Percentiles rank a stretch among this genome's conserved stretches.
Evolutionary conservation across 2,329 filamentous ascomycete genomes (phyloP).

Genomic region (Xylariaceae sp.): DNA sequence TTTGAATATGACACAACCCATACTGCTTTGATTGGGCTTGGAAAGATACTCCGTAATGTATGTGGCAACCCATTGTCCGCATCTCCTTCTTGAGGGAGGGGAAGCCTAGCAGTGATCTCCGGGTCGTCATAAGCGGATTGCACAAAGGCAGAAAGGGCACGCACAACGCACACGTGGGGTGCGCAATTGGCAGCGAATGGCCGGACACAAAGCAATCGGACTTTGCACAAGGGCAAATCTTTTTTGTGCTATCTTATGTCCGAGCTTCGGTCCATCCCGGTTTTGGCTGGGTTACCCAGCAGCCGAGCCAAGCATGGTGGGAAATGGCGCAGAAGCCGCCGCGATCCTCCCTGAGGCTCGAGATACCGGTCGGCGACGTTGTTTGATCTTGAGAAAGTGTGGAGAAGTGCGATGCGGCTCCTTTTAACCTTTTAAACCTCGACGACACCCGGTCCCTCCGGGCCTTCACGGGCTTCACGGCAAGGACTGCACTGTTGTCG

Average conservation of each 20-base stretch:
- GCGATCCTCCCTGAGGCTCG: conserved; percentile 19
- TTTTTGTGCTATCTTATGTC: conserved; percentile 21
- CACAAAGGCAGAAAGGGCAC: no score
- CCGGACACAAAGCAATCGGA: conserved; percentile 15
- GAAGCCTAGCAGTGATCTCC: conserved; percentile 19
- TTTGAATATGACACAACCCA: background rate
- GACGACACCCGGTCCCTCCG: conserved; percentile 32
- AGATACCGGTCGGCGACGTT: conserved; percentile 22
- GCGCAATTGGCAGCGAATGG: conserved; percentile 31
- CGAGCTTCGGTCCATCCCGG: conserved; percentile 8
- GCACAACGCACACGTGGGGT: conserved; percentile 32
- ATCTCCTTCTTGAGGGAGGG: conserved; percentile 4
- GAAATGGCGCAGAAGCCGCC: background rate
- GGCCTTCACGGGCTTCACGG: conserved; percentile 21
- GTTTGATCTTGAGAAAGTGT: conserved; percentile 32
- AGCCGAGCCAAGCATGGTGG: conserved; percentile 4
- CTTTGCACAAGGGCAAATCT: conserved; percentile 7
- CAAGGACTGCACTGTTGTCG: conserved; percentile 18
- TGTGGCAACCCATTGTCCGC: background rate
- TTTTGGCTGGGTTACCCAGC: conserved; percentile 14
- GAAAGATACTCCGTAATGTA: background rate
- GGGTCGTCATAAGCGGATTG: conserved; percentile 21
- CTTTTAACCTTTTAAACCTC: conserved; percentile 34
- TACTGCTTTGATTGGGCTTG: background rate
- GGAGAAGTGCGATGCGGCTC: conserved; percentile 37